Percentiles rank a stretch among this genome's conserved stretches.
Conservation (phyloP, 257 asterid genomes). For the Petunia secreta region DNA sequence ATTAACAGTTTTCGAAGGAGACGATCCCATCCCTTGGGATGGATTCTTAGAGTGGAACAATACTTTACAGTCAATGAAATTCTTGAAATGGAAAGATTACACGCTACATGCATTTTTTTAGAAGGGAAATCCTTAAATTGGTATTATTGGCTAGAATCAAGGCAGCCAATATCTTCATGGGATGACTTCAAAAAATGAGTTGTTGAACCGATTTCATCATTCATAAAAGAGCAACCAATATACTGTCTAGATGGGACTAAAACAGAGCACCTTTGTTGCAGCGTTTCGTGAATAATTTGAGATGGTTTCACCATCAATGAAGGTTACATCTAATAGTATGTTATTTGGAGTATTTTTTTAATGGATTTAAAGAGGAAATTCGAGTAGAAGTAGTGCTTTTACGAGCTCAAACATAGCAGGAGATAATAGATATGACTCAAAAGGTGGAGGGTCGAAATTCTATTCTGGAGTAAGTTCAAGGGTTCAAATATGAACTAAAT, state of each 20-base stretch:
- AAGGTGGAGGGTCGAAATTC: neutral
- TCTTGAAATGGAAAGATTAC: too few species aligned
- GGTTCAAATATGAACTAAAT: neutral
- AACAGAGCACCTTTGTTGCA: neutral
- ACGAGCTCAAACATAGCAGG: neutral
- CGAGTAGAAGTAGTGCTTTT: neutral
- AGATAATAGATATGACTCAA: constrained; percentile 4
- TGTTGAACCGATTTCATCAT: too few species aligned
- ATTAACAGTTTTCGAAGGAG: neutral
- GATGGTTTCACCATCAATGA: neutral
- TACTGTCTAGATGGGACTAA: neutral
- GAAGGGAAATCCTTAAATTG: too few species aligned
- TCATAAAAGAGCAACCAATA: too few species aligned
- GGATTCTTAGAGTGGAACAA: neutral
- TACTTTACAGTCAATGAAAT: too few species aligned
- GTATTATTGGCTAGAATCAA: too few species aligned
- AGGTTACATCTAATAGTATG: neutral
- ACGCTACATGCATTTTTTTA: too few species aligned
- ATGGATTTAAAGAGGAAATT: neutral
- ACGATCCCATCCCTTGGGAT: neutral
- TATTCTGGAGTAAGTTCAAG: neutral
- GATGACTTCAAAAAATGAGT: too few species aligned
- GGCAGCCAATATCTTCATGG: too few species aligned
- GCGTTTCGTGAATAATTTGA: neutral
- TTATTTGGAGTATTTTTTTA: neutral